Evolutionary conservation across 768 basidiomycete species (phyloP), one percentile per base, ranked within the genome.

Genomic region (Lentinula guzmanii): DNA sequence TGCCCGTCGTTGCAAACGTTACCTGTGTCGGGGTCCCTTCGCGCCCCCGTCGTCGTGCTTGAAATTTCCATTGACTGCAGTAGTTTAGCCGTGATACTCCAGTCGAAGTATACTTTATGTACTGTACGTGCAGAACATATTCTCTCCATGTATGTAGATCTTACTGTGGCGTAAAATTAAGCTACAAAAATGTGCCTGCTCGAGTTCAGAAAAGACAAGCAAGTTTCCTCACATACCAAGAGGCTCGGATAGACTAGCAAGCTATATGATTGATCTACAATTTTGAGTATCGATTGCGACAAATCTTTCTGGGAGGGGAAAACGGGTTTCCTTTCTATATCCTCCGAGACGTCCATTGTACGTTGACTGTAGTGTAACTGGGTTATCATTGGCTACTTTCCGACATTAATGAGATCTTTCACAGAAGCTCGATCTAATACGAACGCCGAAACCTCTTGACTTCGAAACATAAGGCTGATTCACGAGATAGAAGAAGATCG

Each of bases 1-100:
- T 68, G 39, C 77, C 81, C 31, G 71, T 83, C 43, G 73, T 79
- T 39, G 79, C 76, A 6, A 74, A 69, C 18, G 71, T 83, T 34
- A 68, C 70, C 16, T 66, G 80, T 10, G 62, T 72, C 18, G 75
- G 76, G 53, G 46, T 59, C 8, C 28, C 33, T 48, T 46, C 58
- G 10, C 55, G 41, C 9, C 15, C 55, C 13, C 34, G 34, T 11
- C 35, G 18, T 18, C 53, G 53, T 21, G 18, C 18, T 54, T 54
- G 35, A 54, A 41, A 11, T 2, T 48, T 48, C 21, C 28, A 28
- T 28, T 28, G 28, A 28, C 28, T 0, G 28, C 28, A 28, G 28
- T 39, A 39, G 5, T 5, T 1, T 39, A 39, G 13, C 5, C 37
- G 8, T 39, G 1, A 9, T 13, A 39, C 8, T 39, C 2, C 8